Base-by-base conservation (phyloP, 805 yeast genomes). In the Candida coleopterorum region DNA sequence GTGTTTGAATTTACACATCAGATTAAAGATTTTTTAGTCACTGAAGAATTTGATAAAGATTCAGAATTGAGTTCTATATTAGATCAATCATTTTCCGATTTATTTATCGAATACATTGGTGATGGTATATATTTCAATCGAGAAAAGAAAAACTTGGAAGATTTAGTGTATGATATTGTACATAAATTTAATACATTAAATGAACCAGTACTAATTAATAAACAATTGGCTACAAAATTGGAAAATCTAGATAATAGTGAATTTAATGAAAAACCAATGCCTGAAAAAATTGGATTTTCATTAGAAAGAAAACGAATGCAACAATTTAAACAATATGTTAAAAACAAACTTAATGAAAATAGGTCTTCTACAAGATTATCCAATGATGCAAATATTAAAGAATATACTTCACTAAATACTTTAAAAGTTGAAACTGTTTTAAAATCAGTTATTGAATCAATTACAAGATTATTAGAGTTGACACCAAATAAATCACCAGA, bases 381-480 rank as follows among this genome's bases (percentile, higher is more conserved):
- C 9, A 5, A 34, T 3, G 18, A 25, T 6, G 32, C 45, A 18
- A 39, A 41, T 6, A 48, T 49, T 27, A 47, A 50, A 34, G 62
- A 57, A 28, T 52, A 43, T 29, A 41, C 52, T 2, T 49, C 49
- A 11, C 44, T 73, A 30, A 65, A 68, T 21, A 52, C 81, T 6
- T 48, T 60, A 11, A 61, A 68, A 18, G 78, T 85, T 2, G 89
- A 85, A 45, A 62, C 68, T 3, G 73, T 85, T 39, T 62, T 87
- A 27, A 80, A 79, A 45, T 74, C 84, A 12, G 73, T 81, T 6
- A 81, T 86, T 24, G 97, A 88, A 58, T 72, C 89, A 1, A 66
- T 87, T 4, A 81, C 89, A 2, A 69, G 96, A 52, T 68, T 82
- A 3, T 70, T 85, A 49, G 96, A 87, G 53, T 63, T 86, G 25